Conservation (phyloP, 495 filamentous ascomycete genomes). For the Astrothelium macrocarpum region DNA sequence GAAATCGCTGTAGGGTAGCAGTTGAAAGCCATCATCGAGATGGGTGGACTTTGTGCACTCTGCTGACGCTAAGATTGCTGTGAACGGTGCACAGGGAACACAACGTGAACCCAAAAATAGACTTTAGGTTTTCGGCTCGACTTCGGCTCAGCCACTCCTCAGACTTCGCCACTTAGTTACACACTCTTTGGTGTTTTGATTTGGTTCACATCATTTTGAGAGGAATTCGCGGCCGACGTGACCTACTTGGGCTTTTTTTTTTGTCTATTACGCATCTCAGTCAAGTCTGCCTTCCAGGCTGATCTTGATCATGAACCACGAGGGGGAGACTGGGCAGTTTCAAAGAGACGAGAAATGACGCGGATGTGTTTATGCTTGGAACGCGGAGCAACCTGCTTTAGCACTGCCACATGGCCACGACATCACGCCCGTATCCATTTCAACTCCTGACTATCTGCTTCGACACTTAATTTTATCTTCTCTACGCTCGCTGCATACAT, state of each 20-base stretch:
- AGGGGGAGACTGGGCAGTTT: background rate
- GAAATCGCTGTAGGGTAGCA: no score
- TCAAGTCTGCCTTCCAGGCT: constrained; percentile 6
- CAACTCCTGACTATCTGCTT: background rate
- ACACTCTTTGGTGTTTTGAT: background rate
- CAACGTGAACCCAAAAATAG: no score
- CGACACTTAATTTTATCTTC: background rate
- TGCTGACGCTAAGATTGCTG: no score
- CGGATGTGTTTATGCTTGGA: background rate
- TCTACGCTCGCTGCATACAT: background rate
- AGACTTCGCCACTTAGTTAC: background rate
- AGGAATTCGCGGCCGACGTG: no score
- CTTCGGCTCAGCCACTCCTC: background rate
- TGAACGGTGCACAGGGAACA: no score
- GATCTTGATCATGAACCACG: background rate
- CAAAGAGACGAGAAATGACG: background rate
- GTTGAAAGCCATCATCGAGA: no score
- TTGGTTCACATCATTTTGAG: no score
- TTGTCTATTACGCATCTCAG: background rate
- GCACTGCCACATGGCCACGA: constrained; percentile 3
- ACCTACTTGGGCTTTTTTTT: background rate
- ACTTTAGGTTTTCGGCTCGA: background rate
- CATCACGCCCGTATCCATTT: background rate
- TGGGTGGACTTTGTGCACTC: no score
- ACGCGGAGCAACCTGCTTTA: background rate